Evolutionary conservation across 192 early-diverging fungal species (phyloP), one percentile per base, ranked within the genome.

Genomic region (Coemansia erecta): DNA sequence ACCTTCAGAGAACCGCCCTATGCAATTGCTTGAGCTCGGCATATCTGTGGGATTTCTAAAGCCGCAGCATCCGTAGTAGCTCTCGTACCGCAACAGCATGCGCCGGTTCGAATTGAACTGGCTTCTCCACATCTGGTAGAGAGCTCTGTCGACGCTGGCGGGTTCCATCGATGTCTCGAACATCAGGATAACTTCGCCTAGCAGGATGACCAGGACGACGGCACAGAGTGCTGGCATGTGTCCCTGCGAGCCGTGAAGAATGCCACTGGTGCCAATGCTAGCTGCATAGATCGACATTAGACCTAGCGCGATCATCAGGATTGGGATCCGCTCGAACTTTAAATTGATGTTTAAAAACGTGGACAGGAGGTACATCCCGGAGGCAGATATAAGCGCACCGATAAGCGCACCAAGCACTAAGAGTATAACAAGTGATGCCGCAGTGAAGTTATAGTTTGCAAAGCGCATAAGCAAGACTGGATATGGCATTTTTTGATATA

Each of bases 21-120:
- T 17, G 19, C 72, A 73, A 21, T 40, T 31, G 8, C 31, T 47
- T 31, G 60, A 66, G 39, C 77, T 73, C 0, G 81, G 72, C 64
- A 78, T 68, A 41, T 81, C 71, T 0, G 31, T 40, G 0, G 48
- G 39, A 19, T 64, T 61, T 28, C 49, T 48, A 40, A 83, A 83
- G 21, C 82, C 82, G 45, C 82, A 81, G 40, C 82, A 83, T 9
- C 77, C 77, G 48, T 66, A 81, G 22, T 52, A 51, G 23, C 74
- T 70, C 61, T 86, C 75, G 13, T 83, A 23, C 47, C 72, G 66
- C 56, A 67, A 66, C 18, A 86, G 48, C 8, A 66, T 21, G 8
- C 65, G 57, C 1, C 57, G 72, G 40, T 82, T 72, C 15, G 61
- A 28, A 11, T 68, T 59, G 49, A 77, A 82, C 1, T 66, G 67